Evolutionary conservation across 208 protist species (phyloP).

Genomic region (Leishmania lainsoni): DNA sequence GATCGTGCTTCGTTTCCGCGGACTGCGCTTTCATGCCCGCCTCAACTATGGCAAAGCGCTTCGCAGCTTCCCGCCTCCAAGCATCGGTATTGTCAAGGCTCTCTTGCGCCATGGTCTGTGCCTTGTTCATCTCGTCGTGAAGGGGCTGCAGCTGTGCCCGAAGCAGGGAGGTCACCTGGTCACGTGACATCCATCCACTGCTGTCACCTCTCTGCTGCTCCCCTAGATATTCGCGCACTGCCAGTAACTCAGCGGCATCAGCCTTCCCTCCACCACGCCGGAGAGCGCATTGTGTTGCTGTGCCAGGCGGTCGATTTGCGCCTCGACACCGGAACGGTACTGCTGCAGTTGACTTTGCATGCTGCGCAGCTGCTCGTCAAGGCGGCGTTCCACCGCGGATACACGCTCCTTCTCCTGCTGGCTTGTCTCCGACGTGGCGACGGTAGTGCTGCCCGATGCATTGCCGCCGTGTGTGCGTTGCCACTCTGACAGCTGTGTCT

Average conservation of each 20-base stretch:
- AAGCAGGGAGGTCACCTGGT: conserved; percentile 15
- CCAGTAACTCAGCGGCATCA: conserved; percentile 15
- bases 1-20: conserved; percentile 9
- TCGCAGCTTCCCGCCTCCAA: conserved; percentile 18
- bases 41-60: conserved; percentile 30
- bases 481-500: conserved; percentile 27
- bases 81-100: conserved; percentile 19
- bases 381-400: conserved; percentile 8
- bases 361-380: conserved; percentile 18
- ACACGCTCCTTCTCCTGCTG: conserved; percentile 15
- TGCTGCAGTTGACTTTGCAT: conserved; percentile 22
- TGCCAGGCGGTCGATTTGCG: conserved; percentile 21
- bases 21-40: conserved; percentile 15
- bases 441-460: conserved; percentile 6
- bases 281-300: conserved; percentile 29
- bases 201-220: conserved; percentile 18
- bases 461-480: conserved; percentile 23
- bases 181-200: conserved; percentile 11
- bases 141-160: conserved; percentile 23
- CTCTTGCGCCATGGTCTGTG: conserved; percentile 20
- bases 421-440: not conserved
- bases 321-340: conserved; percentile 15
- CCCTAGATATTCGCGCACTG: conserved; percentile 21
- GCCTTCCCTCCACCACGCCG: conserved; percentile 26
- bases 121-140: conserved; percentile 24